Evolutionary conservation across 2,329 filamentous ascomycete genomes (phyloP).

Genomic region (Pyrenophora tritici-repentis): DNA sequence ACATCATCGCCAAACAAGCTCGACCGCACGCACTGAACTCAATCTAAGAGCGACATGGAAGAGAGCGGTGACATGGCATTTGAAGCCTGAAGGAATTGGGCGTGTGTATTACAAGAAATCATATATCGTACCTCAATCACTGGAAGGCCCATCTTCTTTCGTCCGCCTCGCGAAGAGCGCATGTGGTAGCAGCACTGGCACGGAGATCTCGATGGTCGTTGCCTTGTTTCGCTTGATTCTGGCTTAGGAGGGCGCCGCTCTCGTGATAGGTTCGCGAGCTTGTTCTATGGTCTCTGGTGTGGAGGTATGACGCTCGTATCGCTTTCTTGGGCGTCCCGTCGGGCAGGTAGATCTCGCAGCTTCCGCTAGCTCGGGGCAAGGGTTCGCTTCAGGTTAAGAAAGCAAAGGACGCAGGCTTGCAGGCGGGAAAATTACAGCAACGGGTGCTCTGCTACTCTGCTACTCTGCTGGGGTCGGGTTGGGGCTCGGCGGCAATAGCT

Average conservation of each 20-base stretch:
- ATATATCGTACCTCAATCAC: slow-evolving; percentile 43
- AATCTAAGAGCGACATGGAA: not conserved
- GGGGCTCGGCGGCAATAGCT: not conserved
- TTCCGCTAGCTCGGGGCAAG: slow-evolving; percentile 15
- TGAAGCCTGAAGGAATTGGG: no score
- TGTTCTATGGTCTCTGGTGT: slow-evolving; percentile 16
- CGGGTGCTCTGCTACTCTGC: not conserved
- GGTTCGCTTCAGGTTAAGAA: not conserved
- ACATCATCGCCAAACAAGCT: slow-evolving; percentile 31
- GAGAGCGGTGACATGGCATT: no score
- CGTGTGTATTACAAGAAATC: not conserved
- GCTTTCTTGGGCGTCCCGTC: slow-evolving; percentile 25
- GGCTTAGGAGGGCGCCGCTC: slow-evolving; percentile 4
- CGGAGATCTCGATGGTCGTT: slow-evolving; percentile 6
- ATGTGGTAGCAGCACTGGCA: slow-evolving; percentile 10
- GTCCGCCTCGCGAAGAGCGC: slow-evolving; percentile 21
- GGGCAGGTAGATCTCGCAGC: slow-evolving; percentile 27
- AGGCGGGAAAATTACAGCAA: not conserved
- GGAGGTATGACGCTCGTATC: slow-evolving; percentile 36
- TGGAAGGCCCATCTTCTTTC: slow-evolving; percentile 33
- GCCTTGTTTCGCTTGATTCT: not conserved
- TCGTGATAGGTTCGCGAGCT: slow-evolving; percentile 23
- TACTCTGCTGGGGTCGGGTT: not conserved
- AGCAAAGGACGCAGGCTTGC: not conserved
- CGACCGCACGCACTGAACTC: slow-evolving; percentile 10